Evolutionary conservation across 768 basidiomycete species (phyloP), one percentile per base, ranked within the genome.

Genomic region (Podaxis pistillaris): DNA sequence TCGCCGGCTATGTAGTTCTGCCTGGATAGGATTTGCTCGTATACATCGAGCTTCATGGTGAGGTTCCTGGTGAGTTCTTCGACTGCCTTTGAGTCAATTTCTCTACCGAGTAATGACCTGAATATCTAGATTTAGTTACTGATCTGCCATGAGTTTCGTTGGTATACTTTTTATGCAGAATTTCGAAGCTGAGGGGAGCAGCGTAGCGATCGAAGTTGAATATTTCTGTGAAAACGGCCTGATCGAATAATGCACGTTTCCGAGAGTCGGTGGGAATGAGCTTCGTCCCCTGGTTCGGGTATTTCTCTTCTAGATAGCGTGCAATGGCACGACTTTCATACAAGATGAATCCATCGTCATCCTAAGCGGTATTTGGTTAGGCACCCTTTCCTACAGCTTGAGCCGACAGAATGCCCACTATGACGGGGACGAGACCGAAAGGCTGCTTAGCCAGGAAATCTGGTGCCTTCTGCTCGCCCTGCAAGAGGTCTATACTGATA

Each of bases 271-370:
- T 72, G 6, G 86, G 86, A 49, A 84, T 70, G 33, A 87, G 76
- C n/a, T 66, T 53, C 4, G 78, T 75, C 30, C 83, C 83, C 65
- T 82, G 78, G 52, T 70, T 64, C 0, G 76, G 69, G 63, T 86
- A 81, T 67, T 85, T 86, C 54, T 69, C 69, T 30, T 74, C 78
- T 64, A 87, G 65, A 70, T 87, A 88, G 33, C 81, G 79, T 24
- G 69, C 69, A 57, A 88, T 85, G 0, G 85, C 84, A 22, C 84
- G 78, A 46, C 78, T 78, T 63, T 86, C 86, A 71, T 77, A 86
- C 12, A 89, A 67, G 55, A 78, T 71, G 69, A 87, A 81, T 2
- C 83, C 85, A 36, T 83, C 82, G 13, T 86, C 84, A 56, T 82
- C 73, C 80, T 81, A 2, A 33, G 8, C 33, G 44, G 7, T 46